Conservation (phyloP, 345 rosid genomes). For the Moricandia arvensis region DNA sequence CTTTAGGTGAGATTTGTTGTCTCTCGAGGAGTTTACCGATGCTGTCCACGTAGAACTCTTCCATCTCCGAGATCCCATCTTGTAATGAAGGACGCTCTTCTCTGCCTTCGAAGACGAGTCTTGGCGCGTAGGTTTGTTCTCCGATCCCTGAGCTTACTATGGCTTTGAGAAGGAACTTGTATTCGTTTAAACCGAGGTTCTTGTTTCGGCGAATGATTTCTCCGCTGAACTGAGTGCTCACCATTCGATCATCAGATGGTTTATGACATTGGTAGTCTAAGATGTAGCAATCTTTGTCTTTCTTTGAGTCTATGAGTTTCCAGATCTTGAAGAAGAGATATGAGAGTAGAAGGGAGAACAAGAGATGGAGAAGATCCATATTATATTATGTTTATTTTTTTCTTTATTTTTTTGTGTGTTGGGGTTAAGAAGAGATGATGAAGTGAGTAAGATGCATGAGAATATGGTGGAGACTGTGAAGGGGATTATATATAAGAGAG, state of each 20-base stretch:
- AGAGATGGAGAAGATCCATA: slow-evolving; percentile 44
- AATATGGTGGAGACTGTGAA: slow-evolving; percentile 17
- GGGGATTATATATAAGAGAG: slow-evolving; percentile 34
- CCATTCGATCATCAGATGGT: slow-evolving; percentile 60
- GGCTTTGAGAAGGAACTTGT: slow-evolving; percentile 65
- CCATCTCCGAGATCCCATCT: slow-evolving; percentile 78
- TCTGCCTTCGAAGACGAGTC: slow-evolving; percentile 51
- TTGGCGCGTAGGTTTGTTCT: slow-evolving; percentile 67
- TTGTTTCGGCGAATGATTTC: slow-evolving; percentile 47
- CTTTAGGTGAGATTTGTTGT: slow-evolving; percentile 57
- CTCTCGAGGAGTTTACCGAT: slow-evolving; percentile 58
- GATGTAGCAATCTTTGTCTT: slow-evolving; percentile 56
- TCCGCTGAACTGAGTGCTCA: slow-evolving; percentile 47
- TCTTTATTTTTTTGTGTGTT: slow-evolving; percentile 3
- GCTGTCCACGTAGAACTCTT: slow-evolving; percentile 71
- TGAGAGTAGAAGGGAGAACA: slow-evolving; percentile 36
- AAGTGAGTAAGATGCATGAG: slow-evolving; percentile 30
- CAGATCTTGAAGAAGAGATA: slow-evolving; percentile 41
- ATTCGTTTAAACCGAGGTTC: slow-evolving; percentile 56
- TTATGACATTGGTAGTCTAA: slow-evolving; percentile 62
- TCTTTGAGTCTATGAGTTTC: slow-evolving; percentile 43
- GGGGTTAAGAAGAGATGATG: slow-evolving; percentile 19
- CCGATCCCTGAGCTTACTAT: slow-evolving; percentile 71
- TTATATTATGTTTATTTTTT: not conserved
- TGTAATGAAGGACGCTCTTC: slow-evolving; percentile 58